Evolutionary conservation across 2,329 filamentous ascomycete genomes (phyloP), one percentile per base, ranked within the genome.

Genomic region (Cladophialophora exuberans): DNA sequence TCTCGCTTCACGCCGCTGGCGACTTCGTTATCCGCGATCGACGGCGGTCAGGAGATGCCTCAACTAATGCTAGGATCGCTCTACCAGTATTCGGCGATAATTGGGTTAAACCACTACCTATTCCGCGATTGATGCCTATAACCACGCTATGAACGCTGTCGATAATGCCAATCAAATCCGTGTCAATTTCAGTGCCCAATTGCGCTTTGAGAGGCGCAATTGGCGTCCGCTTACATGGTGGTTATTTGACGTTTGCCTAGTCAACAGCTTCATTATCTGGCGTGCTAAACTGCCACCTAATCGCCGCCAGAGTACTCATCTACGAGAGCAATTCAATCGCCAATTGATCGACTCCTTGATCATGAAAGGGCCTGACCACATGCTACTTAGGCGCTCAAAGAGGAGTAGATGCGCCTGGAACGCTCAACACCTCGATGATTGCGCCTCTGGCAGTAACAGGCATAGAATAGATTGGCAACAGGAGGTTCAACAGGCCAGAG

Each of bases 41-140:
- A n/a, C 6, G 41, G 6, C 41, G 41, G 10, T 23, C 41, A 44
- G 25, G 25, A 30, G 39, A 42, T 26, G 18, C 39, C 18, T 42
- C 17, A 23, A 42, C 39, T 10, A 42, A 42, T n/a, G 39, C 39
- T 23, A 22, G 18, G 22, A 42, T 42, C n/a, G 39, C 39, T 4
- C 39, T 22, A 2, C 39, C 39, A 23, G 22, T 42, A 6, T 42
- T 42, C 22, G 39, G 39, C 39, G 39, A 42, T 23, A 6, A 25
- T 3, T 42, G 18, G 22, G 6, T 22, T 11, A 42, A 42, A 42
- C 6, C 22, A 10, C 22, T 42, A 11, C 39, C 39, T 23, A 42
- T 42, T 25, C 39, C 39, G 39, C 39, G 18, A 42, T 42, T 13
- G 39, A 42, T 13, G 39, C 33, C 33, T 36, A 36, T 36, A 36